Evolutionary conservation across 2,329 filamentous ascomycete species (phyloP), one percentile per base, ranked within the genome.

Genomic region (Ambrosiella xylebori): DNA sequence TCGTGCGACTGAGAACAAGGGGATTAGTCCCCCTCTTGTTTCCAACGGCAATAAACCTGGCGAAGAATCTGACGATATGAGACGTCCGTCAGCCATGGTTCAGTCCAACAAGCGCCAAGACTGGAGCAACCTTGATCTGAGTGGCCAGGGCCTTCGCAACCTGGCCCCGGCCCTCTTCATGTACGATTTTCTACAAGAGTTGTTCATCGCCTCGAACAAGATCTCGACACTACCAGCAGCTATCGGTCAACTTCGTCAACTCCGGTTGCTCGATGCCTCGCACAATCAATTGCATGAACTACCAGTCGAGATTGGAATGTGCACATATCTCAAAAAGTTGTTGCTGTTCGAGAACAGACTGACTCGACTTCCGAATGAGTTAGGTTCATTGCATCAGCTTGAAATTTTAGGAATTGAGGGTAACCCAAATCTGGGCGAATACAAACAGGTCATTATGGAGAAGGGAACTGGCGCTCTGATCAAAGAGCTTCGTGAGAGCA

Each of bases 161-260:
- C 76, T 98, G 38, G 83, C 89, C 0, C 73, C 80, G 7, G 80
- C 85, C 50, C 75, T 98, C 38, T 97, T 97, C 73, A 77, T 79
- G 64, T 98, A 97, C 71, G 78, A 78, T 50, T 97, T 98, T 69
- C 75, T 98, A 59, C 86, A 86, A 63, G 91, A 94, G 70, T 79
- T 98, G 37, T 96, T 95, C 69, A 81, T 98, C 62, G 89, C 89
- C 65, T 91, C 89, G 64, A 98, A 98, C 75, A 90, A 89, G 68
- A 78, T 98, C 60, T 82, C 82, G 36, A 76, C 78, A 51, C 74
- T 98, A n/a, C 89, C 91, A 11, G 74, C 85, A 41, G 77, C 82
- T 19, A 88, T 98, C 67, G 90, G 93, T 44, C 79, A 85, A 64
- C 75, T 98, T 63, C 83, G 90, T 63, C 84, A 86, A 62, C 73